Evolutionary conservation across 2,329 filamentous ascomycete genomes (phyloP).

Genomic region (Microsporum canis): DNA sequence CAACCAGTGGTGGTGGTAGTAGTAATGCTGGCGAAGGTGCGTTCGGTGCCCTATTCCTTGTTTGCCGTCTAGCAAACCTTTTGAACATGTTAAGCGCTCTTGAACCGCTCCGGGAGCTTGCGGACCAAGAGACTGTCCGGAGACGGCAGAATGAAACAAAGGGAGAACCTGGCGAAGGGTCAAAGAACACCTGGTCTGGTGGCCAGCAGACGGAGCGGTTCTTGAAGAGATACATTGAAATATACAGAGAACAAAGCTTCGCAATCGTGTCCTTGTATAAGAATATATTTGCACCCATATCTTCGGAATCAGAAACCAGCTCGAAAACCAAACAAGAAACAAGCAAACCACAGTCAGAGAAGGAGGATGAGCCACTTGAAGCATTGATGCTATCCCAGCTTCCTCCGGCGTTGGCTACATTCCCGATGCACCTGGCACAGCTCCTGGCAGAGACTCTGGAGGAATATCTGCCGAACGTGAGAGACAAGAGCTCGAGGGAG

Average conservation of each 20-base stretch:
- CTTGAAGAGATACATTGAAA: constrained; percentile 89
- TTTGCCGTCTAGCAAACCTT: constrained; percentile 72
- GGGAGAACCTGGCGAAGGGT: constrained; percentile 12
- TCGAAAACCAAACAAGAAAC: background rate
- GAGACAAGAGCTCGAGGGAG: constrained; percentile 68
- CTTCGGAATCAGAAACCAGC: constrained; percentile 25
- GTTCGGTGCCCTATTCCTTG: constrained; percentile 72
- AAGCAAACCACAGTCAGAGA: constrained; percentile 14
- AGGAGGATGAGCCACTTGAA: constrained; percentile 14
- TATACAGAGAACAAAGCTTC: constrained; percentile 96
- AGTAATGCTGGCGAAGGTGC: constrained; percentile 47
- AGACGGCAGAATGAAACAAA: constrained; percentile 25
- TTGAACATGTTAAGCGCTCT: constrained; percentile 69
- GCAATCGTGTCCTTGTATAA: constrained; percentile 89
- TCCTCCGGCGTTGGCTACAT: constrained; percentile 68
- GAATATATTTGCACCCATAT: constrained; percentile 64
- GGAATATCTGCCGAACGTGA: constrained; percentile 67
- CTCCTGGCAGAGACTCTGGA: constrained; percentile 67
- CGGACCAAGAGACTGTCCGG: constrained; percentile 64
- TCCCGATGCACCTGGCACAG: constrained; percentile 70
- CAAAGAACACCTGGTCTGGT: constrained; percentile 28
- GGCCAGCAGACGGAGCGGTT: constrained; percentile 92
- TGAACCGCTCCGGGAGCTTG: constrained; percentile 73
- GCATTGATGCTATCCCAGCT: constrained; percentile 39
- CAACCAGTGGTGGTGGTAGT: constrained; percentile 9